Conservation (phyloP, 306 rosid species). For the Ochetophila trinervis region DNA sequence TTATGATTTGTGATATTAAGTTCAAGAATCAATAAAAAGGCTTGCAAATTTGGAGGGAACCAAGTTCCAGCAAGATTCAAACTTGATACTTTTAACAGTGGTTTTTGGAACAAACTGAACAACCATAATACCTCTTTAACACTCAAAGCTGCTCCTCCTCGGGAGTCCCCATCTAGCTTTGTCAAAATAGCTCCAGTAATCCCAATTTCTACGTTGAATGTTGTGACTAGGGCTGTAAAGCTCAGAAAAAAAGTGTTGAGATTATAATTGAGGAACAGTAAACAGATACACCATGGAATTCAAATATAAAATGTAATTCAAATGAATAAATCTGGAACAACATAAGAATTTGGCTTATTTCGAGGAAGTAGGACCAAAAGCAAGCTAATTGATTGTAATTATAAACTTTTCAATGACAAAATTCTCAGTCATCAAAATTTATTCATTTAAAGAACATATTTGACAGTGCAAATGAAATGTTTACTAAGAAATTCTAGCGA, state of each 20-base stretch:
- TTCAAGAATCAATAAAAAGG: too few species aligned
- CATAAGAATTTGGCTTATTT: not conserved
- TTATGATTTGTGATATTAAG: too few species aligned
- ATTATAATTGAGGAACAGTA: not conserved
- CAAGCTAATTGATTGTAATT: not conserved
- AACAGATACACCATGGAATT: not conserved
- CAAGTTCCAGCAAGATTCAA: too few species aligned
- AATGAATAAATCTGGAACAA: not conserved
- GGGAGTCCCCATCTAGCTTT: conserved; percentile 97
- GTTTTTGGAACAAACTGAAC: too few species aligned
- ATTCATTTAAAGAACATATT: too few species aligned
- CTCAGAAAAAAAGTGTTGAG: conserved; percentile 3
- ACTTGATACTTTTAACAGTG: too few species aligned
- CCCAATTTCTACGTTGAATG: conserved; percentile 96
- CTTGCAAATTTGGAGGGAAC: too few species aligned
- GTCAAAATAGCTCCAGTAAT: conserved; percentile 98
- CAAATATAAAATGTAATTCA: not conserved
- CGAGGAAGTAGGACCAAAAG: not conserved
- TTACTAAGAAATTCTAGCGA: too few species aligned
- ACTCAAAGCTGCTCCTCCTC: conserved; percentile 99
- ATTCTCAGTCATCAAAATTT: too few species aligned
- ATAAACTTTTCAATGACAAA: too few species aligned
- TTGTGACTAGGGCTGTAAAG: conserved; percentile 76
- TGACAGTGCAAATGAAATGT: too few species aligned
- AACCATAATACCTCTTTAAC: conserved; percentile 71